Conservation (phyloP, 257 asterid species). For the Primulina eburnea region DNA sequence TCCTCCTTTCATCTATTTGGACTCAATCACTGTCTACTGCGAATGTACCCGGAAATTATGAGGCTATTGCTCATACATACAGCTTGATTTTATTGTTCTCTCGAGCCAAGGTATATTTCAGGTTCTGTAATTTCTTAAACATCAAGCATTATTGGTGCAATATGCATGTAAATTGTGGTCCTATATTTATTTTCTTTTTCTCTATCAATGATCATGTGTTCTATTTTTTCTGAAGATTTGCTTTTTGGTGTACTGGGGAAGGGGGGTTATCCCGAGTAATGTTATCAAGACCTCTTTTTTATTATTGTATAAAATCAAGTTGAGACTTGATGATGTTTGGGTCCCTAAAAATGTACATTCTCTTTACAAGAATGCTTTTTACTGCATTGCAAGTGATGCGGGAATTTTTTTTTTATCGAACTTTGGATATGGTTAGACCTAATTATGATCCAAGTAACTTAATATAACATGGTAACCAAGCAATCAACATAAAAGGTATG, state of each 20-base stretch:
- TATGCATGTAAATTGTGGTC: not conserved
- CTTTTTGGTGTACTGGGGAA: no score
- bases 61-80: constrained; percentile 94
- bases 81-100: constrained; percentile 84
- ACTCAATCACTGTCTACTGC: constrained; percentile 71
- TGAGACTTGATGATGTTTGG: no score
- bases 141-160: not conserved
- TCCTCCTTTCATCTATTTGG: constrained; percentile 86
- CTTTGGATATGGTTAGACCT: not conserved
- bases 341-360: no score
- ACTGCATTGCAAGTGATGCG: not conserved
- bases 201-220: no score
- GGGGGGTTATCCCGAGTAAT: no score
- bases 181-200: not conserved
- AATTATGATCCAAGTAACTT: not conserved
- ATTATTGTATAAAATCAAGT: no score
- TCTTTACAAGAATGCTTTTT: not conserved
- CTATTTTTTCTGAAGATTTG: no score
- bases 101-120: constrained; percentile 70
- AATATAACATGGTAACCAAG: not conserved
- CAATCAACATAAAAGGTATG: not conserved
- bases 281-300: no score
- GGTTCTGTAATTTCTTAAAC: constrained; percentile 10
- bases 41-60: constrained; percentile 84
- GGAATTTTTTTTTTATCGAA: not conserved